Evolutionary conservation across 176 grass and related monocot species (phyloP), one percentile per base, ranked within the genome.

Genomic region (Musa itinerans): DNA sequence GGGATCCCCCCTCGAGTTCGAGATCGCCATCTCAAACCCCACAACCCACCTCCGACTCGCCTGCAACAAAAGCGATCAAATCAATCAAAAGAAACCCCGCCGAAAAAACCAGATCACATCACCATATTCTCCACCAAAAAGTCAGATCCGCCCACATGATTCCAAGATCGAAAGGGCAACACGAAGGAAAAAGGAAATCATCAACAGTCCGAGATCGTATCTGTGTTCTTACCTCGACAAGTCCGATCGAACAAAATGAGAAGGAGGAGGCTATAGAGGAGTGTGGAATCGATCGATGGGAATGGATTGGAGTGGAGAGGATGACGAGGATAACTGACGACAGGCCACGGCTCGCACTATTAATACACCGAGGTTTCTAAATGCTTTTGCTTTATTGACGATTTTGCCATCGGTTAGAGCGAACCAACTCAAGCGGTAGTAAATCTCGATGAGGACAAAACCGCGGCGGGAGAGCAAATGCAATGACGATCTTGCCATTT

Each of bases 1-100:
- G 21, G 70, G 51, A 8, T 74, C 80, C 52, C 86, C 58, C 62
- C 55, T 85, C 49, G 86, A 74, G 62, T 86, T 88, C 78, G 86
- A 81, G 83, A 86, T 92, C 87, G 86, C 61, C 76, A 52, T 56
- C 26, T 9, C 24, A 25, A 63, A 76, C 71, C 63, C 22, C 23
- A 65, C 63, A 23, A 65, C 2, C 63, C 26, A 26, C 23, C 34
- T 65, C 22, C 63, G 13, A 65, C 10, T 65, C 63, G 21, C 22
- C 63, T 65, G 63, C 63, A 13, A 26, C 57, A 23, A 24, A 27
- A 13, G 11, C 63, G 63, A 65, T 65, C 63, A 65, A 23, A 27
- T 27, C 63, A 65, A 29, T 26, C 3, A 26, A 24, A 12, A 65
- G 26, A 25, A 25, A 65, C 34, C 4, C 34, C 34, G 34, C 34